Percentiles rank a stretch among this genome's conserved stretches.
Conservation (phyloP, 2,329 filamentous ascomycete species). For the Septoria petroselini region DNA sequence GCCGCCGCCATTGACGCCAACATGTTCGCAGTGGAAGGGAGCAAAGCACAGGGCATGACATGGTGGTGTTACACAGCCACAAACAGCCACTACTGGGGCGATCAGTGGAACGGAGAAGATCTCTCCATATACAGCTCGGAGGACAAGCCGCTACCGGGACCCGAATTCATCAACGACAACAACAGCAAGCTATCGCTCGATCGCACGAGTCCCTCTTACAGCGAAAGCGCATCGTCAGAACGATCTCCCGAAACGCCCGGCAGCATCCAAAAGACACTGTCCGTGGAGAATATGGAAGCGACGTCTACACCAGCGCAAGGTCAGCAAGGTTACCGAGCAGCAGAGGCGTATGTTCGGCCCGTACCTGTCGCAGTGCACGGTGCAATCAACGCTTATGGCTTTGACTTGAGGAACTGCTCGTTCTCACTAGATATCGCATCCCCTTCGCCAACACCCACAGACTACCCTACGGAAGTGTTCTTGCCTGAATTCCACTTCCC, state of each 20-base stretch:
- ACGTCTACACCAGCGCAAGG: conserved; percentile 17
- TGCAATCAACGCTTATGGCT: conserved; percentile 66
- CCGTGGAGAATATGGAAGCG: conserved; percentile 49
- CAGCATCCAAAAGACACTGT: conserved; percentile 72
- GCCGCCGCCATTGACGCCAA: conserved; percentile 93
- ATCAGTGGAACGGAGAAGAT: conserved; percentile 97
- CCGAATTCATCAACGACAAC: conserved; percentile 44
- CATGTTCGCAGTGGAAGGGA: conserved; percentile 85
- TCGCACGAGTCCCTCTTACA: conserved; percentile 53
- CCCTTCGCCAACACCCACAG: conserved; percentile 56
- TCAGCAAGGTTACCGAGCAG: conserved; percentile 69
- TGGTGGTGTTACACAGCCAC: conserved; percentile 81
- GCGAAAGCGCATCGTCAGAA: conserved; percentile 50
- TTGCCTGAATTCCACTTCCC: conserved; percentile 93
- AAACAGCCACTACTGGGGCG: conserved; percentile 86
- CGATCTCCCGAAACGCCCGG: conserved; percentile 64
- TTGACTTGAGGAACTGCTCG: conserved; percentile 74
- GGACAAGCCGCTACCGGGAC: conserved; percentile 61
- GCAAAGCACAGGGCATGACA: conserved; percentile 77
- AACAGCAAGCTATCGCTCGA: conserved; percentile 52
- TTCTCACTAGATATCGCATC: conserved; percentile 72
- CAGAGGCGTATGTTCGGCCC: conserved; percentile 88
- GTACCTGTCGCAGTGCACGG: conserved; percentile 74
- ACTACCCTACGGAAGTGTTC: conserved; percentile 75
- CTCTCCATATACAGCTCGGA: conserved; percentile 84